Evolutionary conservation across 106 monocot genomes (phyloP), one percentile per base, ranked within the genome.

Genomic region (Chionographis japonica): DNA sequence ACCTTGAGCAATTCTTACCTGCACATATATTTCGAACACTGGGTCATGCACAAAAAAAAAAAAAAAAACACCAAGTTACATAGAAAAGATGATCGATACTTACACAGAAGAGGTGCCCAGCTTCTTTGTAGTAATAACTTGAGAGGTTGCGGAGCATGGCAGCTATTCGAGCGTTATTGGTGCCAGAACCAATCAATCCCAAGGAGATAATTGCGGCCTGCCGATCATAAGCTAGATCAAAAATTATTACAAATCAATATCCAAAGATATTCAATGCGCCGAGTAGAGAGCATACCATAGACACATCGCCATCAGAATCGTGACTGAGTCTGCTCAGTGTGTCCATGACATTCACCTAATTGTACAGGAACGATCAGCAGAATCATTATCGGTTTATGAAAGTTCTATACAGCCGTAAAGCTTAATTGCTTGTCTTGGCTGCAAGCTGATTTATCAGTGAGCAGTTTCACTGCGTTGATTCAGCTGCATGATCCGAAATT

Each of bases 1-100:
- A 63, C 92, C 97, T 78, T 98, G 97, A 71, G 97, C 92, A 77
- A 98, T 98, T 42, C 97, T 82, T 2, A 98, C 97, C 97, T 98
- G 77, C 36, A 77, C 46, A 10, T 37, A 58, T 42, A 56, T 51
- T n/a, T 13, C 8, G 2, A 37, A 6, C 17, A 18, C 13, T 3
- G 53, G 7, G 12, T 67, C 6, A 53, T 36, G 36, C 5, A 13
- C 12, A 7, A 4, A 15, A 13, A 51, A 49, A 51, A 9, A 15
- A 15, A 39, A 39, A 61, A 46, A 42, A 66, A 66, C n/a, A 37
- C 10, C 16, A 9, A 19, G 14, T 57, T 19, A 37, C 7, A 54
- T 42, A 39, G 3, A 58, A 49, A 43, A 40, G 37, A n/a, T 4
- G 39, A 57, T 1, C 4, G 17, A 50, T 58, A 37, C 97, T 80